phyloP scores from a whole-genome alignment of 1,139 yeast genomes.

The Diutina rugosa region DNA sequence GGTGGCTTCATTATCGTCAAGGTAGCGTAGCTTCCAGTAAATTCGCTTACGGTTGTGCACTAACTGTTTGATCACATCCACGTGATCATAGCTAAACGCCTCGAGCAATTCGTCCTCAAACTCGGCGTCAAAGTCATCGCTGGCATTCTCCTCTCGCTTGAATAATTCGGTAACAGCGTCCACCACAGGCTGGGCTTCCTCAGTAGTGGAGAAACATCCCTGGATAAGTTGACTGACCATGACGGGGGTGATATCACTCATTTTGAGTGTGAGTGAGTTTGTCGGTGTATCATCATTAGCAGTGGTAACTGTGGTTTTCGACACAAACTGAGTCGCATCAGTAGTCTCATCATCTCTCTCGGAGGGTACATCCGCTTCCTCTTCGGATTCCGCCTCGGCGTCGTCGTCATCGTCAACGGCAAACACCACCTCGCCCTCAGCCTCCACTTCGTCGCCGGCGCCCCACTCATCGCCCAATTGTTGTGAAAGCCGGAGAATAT shows the following conservation, averaged over 20 bases:
- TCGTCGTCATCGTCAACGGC: neutral
- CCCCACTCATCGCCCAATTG: constrained; percentile 2
- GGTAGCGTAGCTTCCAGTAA: neutral
- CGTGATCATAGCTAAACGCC: neutral
- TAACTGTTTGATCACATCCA: neutral
- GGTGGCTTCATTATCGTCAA: neutral
- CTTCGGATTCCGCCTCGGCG: neutral
- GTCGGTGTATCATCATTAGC: neutral
- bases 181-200: neutral
- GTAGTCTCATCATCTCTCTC: neutral
- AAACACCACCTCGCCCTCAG: neutral
- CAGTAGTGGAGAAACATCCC: neutral
- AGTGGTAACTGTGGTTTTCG: neutral
- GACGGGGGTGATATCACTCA: neutral
- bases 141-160: neutral
- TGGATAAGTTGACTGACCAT: neutral
- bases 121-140: neutral
- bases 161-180: neutral
- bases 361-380: neutral
- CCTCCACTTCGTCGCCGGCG: neutral
- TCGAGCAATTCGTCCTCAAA: neutral
- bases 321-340: neutral
- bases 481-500: neutral
- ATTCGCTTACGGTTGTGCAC: neutral
- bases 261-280: neutral